Evolutionary conservation across 495 filamentous ascomycete species (phyloP).

Genomic region (Clohesyomyces aquaticus): DNA sequence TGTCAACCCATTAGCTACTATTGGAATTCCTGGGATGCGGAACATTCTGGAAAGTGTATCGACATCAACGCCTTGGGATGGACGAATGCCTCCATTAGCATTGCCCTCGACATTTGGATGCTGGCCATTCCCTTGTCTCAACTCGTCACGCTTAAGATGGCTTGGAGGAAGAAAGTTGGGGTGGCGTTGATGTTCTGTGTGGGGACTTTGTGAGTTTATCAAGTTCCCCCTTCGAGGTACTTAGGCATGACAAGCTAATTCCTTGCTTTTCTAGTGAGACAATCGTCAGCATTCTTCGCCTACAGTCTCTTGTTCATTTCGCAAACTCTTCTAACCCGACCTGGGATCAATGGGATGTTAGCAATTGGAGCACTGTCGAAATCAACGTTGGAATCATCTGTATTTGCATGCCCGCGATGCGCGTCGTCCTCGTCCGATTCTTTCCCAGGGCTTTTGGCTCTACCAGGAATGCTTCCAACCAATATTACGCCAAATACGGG

Average conservation of each 20-base stretch:
- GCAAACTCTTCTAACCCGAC: conserved; percentile 43
- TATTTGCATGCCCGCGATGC: conserved; percentile 46
- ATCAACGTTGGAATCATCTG: conserved; percentile 47
- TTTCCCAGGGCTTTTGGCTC: conserved; percentile 33
- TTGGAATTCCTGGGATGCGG: conserved; percentile 40
- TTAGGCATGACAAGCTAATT: not conserved
- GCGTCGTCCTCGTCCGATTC: conserved; percentile 28
- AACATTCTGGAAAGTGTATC: conserved; percentile 37
- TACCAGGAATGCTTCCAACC: not conserved
- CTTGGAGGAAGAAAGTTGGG: conserved; percentile 55
- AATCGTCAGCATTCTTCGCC: conserved; percentile 50
- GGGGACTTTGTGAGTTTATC: conserved; percentile 58
- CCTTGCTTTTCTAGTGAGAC: conserved; percentile 42
- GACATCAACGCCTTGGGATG: conserved; percentile 36
- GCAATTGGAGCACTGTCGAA: conserved; percentile 43
- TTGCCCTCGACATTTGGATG: conserved; percentile 39
- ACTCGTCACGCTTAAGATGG: conserved; percentile 52
- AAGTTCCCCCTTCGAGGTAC: too few relatives aligned
- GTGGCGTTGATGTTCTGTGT: conserved; percentile 59
- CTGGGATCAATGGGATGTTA: conserved; percentile 39
- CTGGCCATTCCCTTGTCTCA: conserved; percentile 52
- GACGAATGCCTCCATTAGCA: conserved; percentile 39
- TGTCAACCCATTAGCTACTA: conserved; percentile 49
- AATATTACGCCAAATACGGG: conserved; percentile 17
- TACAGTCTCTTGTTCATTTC: conserved; percentile 48